phyloP scores from a whole-genome alignment of 305 asterid species.

The Caryopteris hybrid region DNA sequence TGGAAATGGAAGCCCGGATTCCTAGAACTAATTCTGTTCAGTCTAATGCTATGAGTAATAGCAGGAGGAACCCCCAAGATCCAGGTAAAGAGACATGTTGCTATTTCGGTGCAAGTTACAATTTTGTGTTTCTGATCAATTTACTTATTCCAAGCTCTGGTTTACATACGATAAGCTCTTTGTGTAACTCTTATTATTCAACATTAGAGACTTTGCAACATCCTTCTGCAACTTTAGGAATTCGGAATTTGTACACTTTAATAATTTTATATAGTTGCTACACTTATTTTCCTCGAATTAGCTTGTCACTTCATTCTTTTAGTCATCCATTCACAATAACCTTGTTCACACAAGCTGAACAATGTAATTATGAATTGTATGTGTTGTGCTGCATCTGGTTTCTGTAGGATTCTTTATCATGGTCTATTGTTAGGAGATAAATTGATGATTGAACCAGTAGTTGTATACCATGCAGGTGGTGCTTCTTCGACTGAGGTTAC shows the following conservation, averaged over 20 bases:
- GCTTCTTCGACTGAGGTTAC: background rate
- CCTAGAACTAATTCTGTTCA: constrained; percentile 39
- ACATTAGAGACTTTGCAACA: background rate
- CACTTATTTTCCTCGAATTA: too few species aligned
- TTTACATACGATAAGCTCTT: background rate
- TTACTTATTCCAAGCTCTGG: background rate
- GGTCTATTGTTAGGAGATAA: too few species aligned
- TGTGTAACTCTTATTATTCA: background rate
- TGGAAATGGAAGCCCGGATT: constrained; percentile 50
- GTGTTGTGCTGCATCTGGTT: too few species aligned
- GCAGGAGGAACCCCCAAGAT: constrained; percentile 37
- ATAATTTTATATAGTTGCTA: background rate
- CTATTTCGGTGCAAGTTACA: background rate
- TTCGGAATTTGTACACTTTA: background rate
- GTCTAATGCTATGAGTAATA: constrained; percentile 41
- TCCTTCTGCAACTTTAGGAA: too few species aligned
- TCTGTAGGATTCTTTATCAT: too few species aligned
- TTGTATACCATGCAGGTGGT: background rate
- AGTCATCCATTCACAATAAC: too few species aligned
- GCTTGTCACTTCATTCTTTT: too few species aligned
- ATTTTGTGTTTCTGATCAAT: background rate
- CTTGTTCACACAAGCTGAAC: too few species aligned
- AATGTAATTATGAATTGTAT: too few species aligned
- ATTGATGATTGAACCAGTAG: background rate
- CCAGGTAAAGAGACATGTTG: constrained; percentile 34